Conservation (phyloP, 345 rosid species). For the Lepidium africanum region DNA sequence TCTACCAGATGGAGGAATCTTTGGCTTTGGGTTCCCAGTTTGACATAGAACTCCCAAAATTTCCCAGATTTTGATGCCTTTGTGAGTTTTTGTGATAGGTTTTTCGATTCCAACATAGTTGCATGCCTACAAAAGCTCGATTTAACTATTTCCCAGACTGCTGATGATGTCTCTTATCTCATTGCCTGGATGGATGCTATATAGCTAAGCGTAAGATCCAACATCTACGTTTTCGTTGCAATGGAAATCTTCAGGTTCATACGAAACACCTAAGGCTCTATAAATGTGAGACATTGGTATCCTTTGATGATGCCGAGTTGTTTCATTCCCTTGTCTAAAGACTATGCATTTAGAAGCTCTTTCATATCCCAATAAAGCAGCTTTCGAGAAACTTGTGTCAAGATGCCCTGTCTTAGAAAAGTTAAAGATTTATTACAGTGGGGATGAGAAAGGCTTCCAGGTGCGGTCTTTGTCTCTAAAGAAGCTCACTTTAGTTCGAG, state of each 20-base stretch:
- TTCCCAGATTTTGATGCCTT: too few relatives aligned
- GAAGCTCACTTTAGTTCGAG: neutral
- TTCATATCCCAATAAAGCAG: neutral
- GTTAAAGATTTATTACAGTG: neutral
- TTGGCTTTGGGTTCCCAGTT: too few relatives aligned
- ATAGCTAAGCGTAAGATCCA: too few relatives aligned
- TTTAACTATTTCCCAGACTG: too few relatives aligned
- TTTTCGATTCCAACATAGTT: too few relatives aligned
- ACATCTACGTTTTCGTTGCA: neutral
- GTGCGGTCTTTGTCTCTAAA: neutral
- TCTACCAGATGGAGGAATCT: too few relatives aligned
- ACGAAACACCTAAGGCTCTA: neutral
- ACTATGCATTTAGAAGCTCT: neutral
- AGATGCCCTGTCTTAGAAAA: neutral
- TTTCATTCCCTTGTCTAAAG: slow-evolving; percentile 9
- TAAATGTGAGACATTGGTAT: neutral
- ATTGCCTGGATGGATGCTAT: too few relatives aligned
- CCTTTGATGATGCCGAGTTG: neutral
- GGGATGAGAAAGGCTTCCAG: too few relatives aligned
- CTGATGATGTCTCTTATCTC: too few relatives aligned
- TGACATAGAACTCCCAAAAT: too few relatives aligned
- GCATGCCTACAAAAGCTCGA: too few relatives aligned
- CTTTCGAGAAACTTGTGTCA: neutral
- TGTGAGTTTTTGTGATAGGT: too few relatives aligned
- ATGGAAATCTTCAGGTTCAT: neutral